Percentiles rank a stretch among this genome's conserved stretches.
These are phyloP conservation scores for Colletotrichum liaoningense DNA, from an alignment of 2,329 filamentous ascomycete genomes.

Conservation along the genomic window DNA sequence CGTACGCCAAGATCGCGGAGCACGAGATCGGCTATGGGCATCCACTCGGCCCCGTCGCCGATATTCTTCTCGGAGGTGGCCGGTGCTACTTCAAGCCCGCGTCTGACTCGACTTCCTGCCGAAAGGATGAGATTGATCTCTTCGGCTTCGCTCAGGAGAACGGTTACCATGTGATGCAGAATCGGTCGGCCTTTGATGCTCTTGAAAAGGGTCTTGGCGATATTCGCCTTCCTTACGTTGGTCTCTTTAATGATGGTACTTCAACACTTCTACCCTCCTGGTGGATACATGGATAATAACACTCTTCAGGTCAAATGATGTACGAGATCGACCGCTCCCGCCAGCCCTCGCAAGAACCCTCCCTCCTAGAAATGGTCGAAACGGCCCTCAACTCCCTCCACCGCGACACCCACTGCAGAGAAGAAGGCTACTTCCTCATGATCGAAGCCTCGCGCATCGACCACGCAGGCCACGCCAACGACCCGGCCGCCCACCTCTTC, in stretches of 20 bases:
- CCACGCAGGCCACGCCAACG: conserved; percentile 60
- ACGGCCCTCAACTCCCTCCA: conserved; percentile 50
- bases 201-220: conserved; percentile 42
- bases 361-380: conserved; percentile 52
- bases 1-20: conserved; percentile 49
- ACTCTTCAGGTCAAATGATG: conserved; percentile 41
- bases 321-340: conserved; percentile 49
- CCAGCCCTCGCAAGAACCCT: conserved; percentile 48
- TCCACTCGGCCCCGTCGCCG: conserved; percentile 50
- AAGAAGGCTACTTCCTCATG: conserved; percentile 54
- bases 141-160: conserved; percentile 46
- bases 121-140: conserved; percentile 49
- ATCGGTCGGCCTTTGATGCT: conserved; percentile 48
- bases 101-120: conserved; percentile 48
- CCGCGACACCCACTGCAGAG: conserved; percentile 43
- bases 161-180: conserved; percentile 49
- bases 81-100: conserved; percentile 54
- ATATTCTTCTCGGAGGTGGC: conserved; percentile 53
- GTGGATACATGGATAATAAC: too few relatives aligned
- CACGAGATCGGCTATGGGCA: conserved; percentile 52
- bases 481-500: conserved; percentile 63
- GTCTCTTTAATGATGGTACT: conserved; percentile 50
- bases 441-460: conserved; percentile 52
- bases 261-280: not conserved
- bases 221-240: conserved; percentile 48